phyloP scores from a whole-genome alignment of 331 rosid genomes.

The Prunus yedoensis region DNA sequence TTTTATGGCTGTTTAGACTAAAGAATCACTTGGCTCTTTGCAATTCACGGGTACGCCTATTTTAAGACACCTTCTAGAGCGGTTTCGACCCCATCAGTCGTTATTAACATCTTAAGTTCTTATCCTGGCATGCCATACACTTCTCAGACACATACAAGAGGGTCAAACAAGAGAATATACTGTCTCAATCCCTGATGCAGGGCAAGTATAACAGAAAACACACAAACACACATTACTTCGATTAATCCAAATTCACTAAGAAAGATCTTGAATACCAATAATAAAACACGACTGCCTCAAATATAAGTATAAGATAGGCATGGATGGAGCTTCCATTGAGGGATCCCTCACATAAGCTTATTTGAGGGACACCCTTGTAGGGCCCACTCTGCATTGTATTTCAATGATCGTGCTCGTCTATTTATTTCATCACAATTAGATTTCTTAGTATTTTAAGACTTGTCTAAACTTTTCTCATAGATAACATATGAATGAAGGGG shows the following conservation, averaged over 20 bases:
- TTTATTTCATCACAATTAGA: too few species aligned
- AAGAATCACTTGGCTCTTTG: background rate
- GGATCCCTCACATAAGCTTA: too few species aligned
- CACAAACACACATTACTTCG: background rate
- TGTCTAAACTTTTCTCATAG: too few species aligned
- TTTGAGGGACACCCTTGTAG: too few species aligned
- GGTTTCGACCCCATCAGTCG: background rate
- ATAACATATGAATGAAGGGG: too few species aligned
- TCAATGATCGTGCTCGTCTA: too few species aligned
- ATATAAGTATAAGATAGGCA: background rate
- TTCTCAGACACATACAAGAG: background rate
- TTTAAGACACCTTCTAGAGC: background rate
- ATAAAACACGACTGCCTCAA: background rate
- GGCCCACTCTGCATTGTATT: too few species aligned
- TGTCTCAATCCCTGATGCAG: slow-evolving; percentile 2
- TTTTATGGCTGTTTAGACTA: background rate
- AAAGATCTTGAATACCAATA: background rate
- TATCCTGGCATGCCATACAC: background rate
- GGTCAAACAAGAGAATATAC: background rate
- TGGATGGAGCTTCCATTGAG: too few species aligned
- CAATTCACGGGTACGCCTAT: background rate
- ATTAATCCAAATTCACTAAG: background rate
- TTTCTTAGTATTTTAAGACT: too few species aligned
- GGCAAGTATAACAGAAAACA: background rate
- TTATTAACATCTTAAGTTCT: background rate